These are phyloP conservation scores for Zymoseptoria tritici DNA, from an alignment of 2,329 filamentous ascomycete genomes.

Conservation along the genomic window DNA sequence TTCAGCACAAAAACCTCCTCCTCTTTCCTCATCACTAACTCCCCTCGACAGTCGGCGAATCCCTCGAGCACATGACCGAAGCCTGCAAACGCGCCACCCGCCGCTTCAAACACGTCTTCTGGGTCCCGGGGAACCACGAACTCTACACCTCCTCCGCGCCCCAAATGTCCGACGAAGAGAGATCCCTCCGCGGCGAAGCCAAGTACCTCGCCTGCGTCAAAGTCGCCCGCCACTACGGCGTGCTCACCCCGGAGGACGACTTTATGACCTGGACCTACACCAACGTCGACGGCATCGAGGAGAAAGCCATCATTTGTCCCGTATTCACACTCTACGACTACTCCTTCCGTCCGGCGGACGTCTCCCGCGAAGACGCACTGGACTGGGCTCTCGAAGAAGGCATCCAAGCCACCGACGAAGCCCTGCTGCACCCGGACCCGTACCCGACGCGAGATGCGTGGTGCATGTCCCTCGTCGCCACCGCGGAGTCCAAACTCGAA, in stretches of 20 bases:
- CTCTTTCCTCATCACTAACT: background rate
- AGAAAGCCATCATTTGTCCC: conserved; percentile 45
- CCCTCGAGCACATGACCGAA: conserved; percentile 27
- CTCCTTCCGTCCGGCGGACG: conserved; percentile 46
- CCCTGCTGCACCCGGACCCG: conserved; percentile 39
- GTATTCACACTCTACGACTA: conserved; percentile 57
- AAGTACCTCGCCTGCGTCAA: conserved; percentile 51
- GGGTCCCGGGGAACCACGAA: conserved; percentile 53
- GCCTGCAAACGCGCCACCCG: conserved; percentile 37
- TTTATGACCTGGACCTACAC: conserved; percentile 42
- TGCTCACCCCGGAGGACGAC: conserved; percentile 51
- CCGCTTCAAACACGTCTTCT: conserved; percentile 44
- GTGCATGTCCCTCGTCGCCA: conserved; percentile 37
- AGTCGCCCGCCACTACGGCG: conserved; percentile 45
- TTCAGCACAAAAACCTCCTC: background rate
- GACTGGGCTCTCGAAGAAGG: conserved; percentile 40
- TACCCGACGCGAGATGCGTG: conserved; percentile 39
- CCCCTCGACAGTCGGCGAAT: conserved; percentile 26
- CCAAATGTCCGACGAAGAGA: conserved; percentile 25
- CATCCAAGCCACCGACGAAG: conserved; percentile 41
- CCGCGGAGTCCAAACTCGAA: conserved; percentile 31
- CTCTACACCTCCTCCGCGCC: conserved; percentile 45
- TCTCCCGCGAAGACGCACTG: conserved; percentile 42
- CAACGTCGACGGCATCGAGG: conserved; percentile 39
- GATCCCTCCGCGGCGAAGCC: conserved; percentile 40